Conservation (phyloP, 306 rosid species). For the Gynostemma pentaphyllum region DNA sequence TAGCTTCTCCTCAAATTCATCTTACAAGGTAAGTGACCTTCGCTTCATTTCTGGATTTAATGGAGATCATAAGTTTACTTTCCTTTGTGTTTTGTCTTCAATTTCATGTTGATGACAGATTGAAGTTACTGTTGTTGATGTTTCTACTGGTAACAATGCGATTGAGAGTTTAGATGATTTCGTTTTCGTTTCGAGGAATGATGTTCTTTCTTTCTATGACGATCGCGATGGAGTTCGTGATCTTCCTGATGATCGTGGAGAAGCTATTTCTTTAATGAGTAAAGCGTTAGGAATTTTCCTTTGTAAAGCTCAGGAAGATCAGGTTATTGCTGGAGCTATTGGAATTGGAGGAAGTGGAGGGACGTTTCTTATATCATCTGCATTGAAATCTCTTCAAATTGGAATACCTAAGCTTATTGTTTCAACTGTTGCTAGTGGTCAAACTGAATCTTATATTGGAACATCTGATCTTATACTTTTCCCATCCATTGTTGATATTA, state of each 20-base stretch:
- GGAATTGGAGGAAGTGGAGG: slow-evolving; percentile 90
- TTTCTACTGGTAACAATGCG: slow-evolving; percentile 37
- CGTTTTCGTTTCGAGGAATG: slow-evolving; percentile 47
- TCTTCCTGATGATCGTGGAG: slow-evolving; percentile 58
- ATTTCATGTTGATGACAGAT: slow-evolving; percentile 26
- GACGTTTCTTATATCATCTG: slow-evolving; percentile 56
- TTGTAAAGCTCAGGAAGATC: slow-evolving; percentile 31
- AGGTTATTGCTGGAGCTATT: slow-evolving; percentile 48
- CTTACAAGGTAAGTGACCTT: no score
- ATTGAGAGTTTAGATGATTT: slow-evolving; percentile 28
- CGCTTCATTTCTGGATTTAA: no score
- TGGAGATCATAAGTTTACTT: no score
- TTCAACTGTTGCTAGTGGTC: slow-evolving; percentile 88
- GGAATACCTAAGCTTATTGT: slow-evolving; percentile 79
- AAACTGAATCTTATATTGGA: slow-evolving; percentile 69
- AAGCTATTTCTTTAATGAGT: slow-evolving; percentile 59
- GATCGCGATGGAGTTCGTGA: slow-evolving; percentile 16
- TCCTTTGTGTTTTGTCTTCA: slow-evolving; percentile 12
- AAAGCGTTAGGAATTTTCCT: slow-evolving; percentile 46
- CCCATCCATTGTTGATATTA: slow-evolving; percentile 72
- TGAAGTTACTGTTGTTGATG: slow-evolving; percentile 53
- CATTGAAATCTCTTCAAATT: slow-evolving; percentile 54
- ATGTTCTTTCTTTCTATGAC: slow-evolving; percentile 33
- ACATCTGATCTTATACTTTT: slow-evolving; percentile 60
- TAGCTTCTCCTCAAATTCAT: no score